Evolutionary conservation across 352 stramenopile species (phyloP), one percentile per base, ranked within the genome.

Genomic region (Elongisporangium undulatum): DNA sequence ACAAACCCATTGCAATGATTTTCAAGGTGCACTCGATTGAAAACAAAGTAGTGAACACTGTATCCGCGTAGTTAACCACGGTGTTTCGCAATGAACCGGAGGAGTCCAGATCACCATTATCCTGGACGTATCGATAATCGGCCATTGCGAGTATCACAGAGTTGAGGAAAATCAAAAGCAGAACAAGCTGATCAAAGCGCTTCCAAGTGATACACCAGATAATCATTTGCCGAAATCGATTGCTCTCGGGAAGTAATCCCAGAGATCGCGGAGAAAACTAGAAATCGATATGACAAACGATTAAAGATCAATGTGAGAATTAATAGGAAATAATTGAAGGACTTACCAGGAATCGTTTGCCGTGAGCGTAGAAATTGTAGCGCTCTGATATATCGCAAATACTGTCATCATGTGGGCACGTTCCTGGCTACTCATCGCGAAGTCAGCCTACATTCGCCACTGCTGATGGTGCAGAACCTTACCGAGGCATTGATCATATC

Each of bases 11-110:
- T 22, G 84, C 86, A 26, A 97, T 71, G 29, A 97, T 90, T 61
- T 98, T 98, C 60, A 98, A 74, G 1, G 82, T 72, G 55, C 81
- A 93, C 61, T 98, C 92, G 29, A 97, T 64, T 12, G 87, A 83
- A 57, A 98, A 98, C 2, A 90, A 62, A 19, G 72, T 63, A 1
- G 82, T 85, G 65, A 85, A 88, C 9, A 89, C 55, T 13, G 49
- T 66, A 56, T 92, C 74, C 0, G 73, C 75, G 50, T 71, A 73
- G 45, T 71, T 80, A n/a, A 91, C 81, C n/a, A 88, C 72, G 0
- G 69, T 64, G 54, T 92, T 90, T 50, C 71, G 66, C 23, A 60
- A 68, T 12, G 73, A 89, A 17, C 60, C 24, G 1, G 71, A 72
- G 19, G 61, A 67, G 53, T 81, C 82, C 19, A 80, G 57, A 56